phyloP scores from a whole-genome alignment of 2,329 filamentous ascomycete genomes.

The Plectosphaerella cucumerina region DNA sequence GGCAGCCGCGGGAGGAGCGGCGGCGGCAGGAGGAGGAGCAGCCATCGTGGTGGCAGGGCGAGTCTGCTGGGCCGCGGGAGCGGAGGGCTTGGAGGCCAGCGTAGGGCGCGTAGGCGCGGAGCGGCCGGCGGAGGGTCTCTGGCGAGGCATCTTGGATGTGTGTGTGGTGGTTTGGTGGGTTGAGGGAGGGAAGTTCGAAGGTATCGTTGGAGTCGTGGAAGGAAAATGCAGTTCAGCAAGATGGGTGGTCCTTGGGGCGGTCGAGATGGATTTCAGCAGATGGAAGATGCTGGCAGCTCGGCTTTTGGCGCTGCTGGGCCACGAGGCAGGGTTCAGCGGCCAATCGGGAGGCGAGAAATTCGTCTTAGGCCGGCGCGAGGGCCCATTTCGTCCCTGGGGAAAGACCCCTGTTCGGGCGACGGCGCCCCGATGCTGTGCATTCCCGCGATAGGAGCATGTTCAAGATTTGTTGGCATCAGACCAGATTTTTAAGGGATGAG shows the following conservation, averaged over 20 bases:
- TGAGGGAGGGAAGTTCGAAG: slow-evolving; percentile 5
- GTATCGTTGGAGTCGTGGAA: slow-evolving; percentile 11
- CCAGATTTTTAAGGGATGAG: too few species aligned
- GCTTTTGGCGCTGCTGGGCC: slow-evolving; percentile 11
- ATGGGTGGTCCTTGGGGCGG: slow-evolving; percentile 2
- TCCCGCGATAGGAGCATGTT: slow-evolving; percentile 1
- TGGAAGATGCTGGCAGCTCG: slow-evolving; percentile 15
- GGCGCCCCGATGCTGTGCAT: neutral
- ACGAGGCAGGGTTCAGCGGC: slow-evolving; percentile 13
- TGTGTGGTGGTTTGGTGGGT: slow-evolving; percentile 8
- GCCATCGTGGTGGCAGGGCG: slow-evolving; percentile 69
- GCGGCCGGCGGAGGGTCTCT: slow-evolving; percentile 57
- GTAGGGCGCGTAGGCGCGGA: slow-evolving; percentile 60
- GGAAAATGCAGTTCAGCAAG: neutral
- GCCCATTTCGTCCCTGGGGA: neutral
- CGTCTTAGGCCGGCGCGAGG: slow-evolving; percentile 16
- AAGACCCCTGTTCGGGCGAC: neutral
- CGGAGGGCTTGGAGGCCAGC: slow-evolving; percentile 45
- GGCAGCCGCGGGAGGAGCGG: slow-evolving; percentile 46
- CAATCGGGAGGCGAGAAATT: slow-evolving; percentile 24
- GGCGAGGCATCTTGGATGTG: slow-evolving; percentile 65
- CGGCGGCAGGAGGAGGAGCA: slow-evolving; percentile 34
- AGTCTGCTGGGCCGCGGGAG: slow-evolving; percentile 56
- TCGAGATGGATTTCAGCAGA: slow-evolving; percentile 10
- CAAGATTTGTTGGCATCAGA: too few species aligned